Conservation (phyloP, 805 yeast genomes). For the Hanseniaspora taiwanica region DNA sequence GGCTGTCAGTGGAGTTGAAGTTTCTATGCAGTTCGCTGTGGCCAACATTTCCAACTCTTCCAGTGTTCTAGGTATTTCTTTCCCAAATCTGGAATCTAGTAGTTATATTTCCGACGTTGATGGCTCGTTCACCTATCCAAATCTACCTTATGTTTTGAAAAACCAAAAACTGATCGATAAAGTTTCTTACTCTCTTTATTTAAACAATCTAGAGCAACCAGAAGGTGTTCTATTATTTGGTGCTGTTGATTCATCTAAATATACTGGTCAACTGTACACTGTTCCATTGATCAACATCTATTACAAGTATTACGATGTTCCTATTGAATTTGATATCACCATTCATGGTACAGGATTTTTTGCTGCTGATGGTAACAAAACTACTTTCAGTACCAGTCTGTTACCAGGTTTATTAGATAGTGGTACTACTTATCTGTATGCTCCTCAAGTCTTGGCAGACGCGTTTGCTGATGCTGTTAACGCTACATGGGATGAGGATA, state of each 20-base stretch:
- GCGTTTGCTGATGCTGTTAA: constrained; percentile 19
- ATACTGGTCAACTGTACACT: constrained; percentile 32
- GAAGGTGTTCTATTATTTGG: constrained; percentile 49
- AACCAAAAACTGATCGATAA: constrained; percentile 37
- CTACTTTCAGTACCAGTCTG: constrained; percentile 9
- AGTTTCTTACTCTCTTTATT: constrained; percentile 44
- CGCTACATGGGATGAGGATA: constrained; percentile 24
- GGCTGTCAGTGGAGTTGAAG: constrained; percentile 30
- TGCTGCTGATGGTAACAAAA: constrained; percentile 9
- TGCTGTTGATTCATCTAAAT: constrained; percentile 44
- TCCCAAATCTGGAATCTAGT: constrained; percentile 45
- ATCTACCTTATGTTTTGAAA: constrained; percentile 47
- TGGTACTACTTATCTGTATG: constrained; percentile 40
- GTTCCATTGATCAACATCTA: constrained; percentile 36
- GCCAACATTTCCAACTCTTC: constrained; percentile 42
- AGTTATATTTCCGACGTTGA: constrained; percentile 6
- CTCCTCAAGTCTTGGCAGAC: constrained; percentile 27
- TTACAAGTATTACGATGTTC: constrained; percentile 17
- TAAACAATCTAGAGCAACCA: constrained; percentile 22
- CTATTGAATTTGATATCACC: constrained; percentile 38
- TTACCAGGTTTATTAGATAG: constrained; percentile 38
- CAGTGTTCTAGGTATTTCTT: constrained; percentile 55
- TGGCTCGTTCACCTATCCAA: constrained; percentile 31
- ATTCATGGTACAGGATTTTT: constrained; percentile 27
- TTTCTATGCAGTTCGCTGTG: constrained; percentile 49